A percentile compares a stretch with the other conserved stretches of the same genome.
Conservation (phyloP, 345 rosid species). For the Anastatica hierochuntica region DNA sequence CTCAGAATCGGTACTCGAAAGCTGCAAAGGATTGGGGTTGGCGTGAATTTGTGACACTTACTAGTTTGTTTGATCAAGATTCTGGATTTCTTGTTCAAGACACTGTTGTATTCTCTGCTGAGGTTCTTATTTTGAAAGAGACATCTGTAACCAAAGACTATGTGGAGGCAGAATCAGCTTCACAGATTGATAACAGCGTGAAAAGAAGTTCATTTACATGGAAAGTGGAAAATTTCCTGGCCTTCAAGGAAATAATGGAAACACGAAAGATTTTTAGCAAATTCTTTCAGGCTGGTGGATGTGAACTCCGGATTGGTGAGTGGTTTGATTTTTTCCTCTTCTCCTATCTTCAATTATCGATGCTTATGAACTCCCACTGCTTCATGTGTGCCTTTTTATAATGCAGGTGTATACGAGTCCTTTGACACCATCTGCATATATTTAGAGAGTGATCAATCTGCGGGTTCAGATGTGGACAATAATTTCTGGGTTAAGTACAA, state of each 20-base stretch:
- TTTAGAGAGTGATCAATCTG: slow-evolving; percentile 95
- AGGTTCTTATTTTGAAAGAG: slow-evolving; percentile 98
- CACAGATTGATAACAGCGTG: slow-evolving; percentile 43
- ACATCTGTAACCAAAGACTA: slow-evolving; percentile 74
- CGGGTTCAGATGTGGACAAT: slow-evolving; percentile 82
- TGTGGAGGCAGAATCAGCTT: slow-evolving; percentile 40
- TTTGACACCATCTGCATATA: slow-evolving; percentile 99
- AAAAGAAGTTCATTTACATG: slow-evolving; percentile 89
- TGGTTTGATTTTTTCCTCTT: slow-evolving; percentile 29
- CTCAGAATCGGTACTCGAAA: slow-evolving; percentile 98
- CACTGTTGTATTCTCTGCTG: slow-evolving; percentile 86
- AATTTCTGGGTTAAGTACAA: slow-evolving; percentile 99
- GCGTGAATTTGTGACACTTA: slow-evolving; percentile 99
- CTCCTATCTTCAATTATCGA: slow-evolving; percentile 11
- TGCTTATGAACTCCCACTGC: slow-evolving; percentile 18
- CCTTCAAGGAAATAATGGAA: slow-evolving; percentile 99
- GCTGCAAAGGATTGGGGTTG: slow-evolving; percentile 99
- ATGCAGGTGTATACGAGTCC: slow-evolving; percentile 97
- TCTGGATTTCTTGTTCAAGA: slow-evolving; percentile 97
- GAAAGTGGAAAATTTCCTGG: slow-evolving; percentile 97
- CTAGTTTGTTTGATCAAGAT: slow-evolving; percentile 97
- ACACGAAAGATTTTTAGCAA: slow-evolving; percentile 97
- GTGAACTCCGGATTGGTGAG: slow-evolving; percentile 99
- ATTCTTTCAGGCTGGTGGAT: slow-evolving; percentile 98
- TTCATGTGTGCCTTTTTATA: slow-evolving; percentile 25